Evolutionary conservation across 1,284 basidiomycete genomes (phyloP).

Genomic region (Ganoderma meredithae): DNA sequence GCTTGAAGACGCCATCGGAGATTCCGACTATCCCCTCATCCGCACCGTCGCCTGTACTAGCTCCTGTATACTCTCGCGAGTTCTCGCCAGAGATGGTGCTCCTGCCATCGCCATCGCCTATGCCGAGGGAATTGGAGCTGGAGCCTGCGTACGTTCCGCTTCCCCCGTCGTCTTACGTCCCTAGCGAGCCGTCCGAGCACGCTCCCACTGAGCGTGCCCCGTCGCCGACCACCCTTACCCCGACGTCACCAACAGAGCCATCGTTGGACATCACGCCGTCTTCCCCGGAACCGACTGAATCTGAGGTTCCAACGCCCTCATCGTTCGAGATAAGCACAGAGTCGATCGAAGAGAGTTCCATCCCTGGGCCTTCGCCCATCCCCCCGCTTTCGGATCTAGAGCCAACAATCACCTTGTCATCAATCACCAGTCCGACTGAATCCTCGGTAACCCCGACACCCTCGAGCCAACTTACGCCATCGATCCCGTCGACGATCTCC

Average conservation of each 20-base stretch:
- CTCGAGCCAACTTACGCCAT: constrained; percentile 42
- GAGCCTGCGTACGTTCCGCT: constrained; percentile 49
- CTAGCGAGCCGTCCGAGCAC: constrained; percentile 37
- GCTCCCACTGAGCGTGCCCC: constrained; percentile 23
- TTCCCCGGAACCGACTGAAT: constrained; percentile 7
- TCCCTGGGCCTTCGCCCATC: constrained; percentile 39
- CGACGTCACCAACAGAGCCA: constrained; percentile 26
- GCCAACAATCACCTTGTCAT: constrained; percentile 32
- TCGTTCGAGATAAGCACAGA: constrained; percentile 16
- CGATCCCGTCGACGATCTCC: constrained; percentile 40
- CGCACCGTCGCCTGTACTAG: constrained; percentile 21
- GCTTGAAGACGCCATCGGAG: constrained; percentile 37
- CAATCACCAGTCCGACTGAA: constrained; percentile 42
- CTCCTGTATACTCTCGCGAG: constrained; percentile 4
- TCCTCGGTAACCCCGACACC: constrained; percentile 47
- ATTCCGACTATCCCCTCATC: constrained; percentile 41
- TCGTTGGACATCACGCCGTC: constrained; percentile 27
- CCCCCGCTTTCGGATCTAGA: constrained; percentile 34
- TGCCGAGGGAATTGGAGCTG: constrained; percentile 30
- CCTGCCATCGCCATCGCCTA: background rate
- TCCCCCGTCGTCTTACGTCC: constrained; percentile 47
- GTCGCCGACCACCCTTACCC: constrained; percentile 22
- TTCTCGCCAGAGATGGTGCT: constrained; percentile 9
- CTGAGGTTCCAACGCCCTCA: constrained; percentile 24
- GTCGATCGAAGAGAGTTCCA: constrained; percentile 38